Evolutionary conservation across 2,329 filamentous ascomycete genomes (phyloP), one percentile per base, ranked within the genome.

Genomic region (Alternaria consortialis): DNA sequence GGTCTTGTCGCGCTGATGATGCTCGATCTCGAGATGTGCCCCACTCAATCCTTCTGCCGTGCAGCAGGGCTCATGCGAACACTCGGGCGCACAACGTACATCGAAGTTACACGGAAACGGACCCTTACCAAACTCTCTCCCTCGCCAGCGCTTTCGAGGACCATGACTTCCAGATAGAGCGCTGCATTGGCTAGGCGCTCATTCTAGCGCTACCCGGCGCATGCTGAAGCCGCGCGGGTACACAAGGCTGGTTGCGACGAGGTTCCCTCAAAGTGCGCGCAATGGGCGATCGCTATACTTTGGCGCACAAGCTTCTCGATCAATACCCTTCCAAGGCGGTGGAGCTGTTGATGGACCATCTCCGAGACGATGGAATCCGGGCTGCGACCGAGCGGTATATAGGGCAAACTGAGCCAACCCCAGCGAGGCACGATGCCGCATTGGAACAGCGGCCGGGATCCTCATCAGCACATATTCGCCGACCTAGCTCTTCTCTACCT

Each of bases 61-160:
- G 43, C n/a, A 46, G 27, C n/a, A 7, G 27, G 15, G 27, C 27
- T 29, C 25, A 32, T 20, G 27, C 43, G 27, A 46, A 46, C 43
- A 17, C 15, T 7, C 27, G 0, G 5, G 11, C 4, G 43, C 4
- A 47, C 3, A 32, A 12, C 5, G 2, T 7, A 12, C 27, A 0
- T 47, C 27, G 5, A 27, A 46, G n/a, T 32, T 47, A 32, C 43
- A 47, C 43, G 3, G 9, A 20, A 8, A 9, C 1, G 0, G 0
- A 20, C 15, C 4, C 7, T 2, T 17, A 12, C 25, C 1, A 20
- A 2, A 31, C 8, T 1, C 3, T 7, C 9, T 12, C 8, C 6
- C 1, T 46, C 5, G 27, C n/a, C 1, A 8, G 15, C 9, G 11
- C n/a, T 7, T 2, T 8, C 2, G 6, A n/a, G n/a, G 1, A 32